Conservation (phyloP, 2,329 filamentous ascomycete species). For the Ophiognomonia clavigignenti-juglandacearum region DNA sequence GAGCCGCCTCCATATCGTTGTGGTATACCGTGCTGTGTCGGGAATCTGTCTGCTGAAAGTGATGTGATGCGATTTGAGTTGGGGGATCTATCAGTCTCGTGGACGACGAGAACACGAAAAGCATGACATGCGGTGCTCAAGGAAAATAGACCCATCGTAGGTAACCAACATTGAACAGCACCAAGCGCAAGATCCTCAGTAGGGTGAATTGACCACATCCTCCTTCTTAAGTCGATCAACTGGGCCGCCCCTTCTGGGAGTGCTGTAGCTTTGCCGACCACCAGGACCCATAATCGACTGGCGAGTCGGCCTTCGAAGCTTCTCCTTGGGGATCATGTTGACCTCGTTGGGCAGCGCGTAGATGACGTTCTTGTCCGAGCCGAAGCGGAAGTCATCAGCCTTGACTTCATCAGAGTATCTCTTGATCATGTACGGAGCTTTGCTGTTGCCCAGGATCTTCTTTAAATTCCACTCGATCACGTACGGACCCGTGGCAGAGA, state of each 20-base stretch:
- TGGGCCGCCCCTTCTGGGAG: slow-evolving; percentile 7
- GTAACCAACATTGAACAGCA: too few relatives aligned
- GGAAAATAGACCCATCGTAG: neutral
- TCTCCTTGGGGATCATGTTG: slow-evolving; percentile 89
- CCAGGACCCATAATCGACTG: slow-evolving; percentile 78
- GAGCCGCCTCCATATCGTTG: neutral
- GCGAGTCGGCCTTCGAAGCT: slow-evolving; percentile 79
- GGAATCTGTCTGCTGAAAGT: neutral
- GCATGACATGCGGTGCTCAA: too few relatives aligned
- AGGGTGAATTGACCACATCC: slow-evolving; percentile 74
- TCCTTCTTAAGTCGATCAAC: slow-evolving; percentile 56
- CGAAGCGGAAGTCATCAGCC: slow-evolving; percentile 97
- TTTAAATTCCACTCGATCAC: slow-evolving; percentile 95
- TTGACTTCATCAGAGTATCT: slow-evolving; percentile 93
- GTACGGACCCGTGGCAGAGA: slow-evolving; percentile 93
- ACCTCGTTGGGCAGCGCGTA: slow-evolving; percentile 96
- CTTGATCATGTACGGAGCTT: slow-evolving; percentile 94
- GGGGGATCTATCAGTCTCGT: neutral
- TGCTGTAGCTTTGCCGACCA: slow-evolving; percentile 40
- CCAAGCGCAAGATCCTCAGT: slow-evolving; percentile 28
- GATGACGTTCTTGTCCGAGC: slow-evolving; percentile 95
- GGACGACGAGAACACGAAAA: neutral
- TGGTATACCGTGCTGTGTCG: neutral
- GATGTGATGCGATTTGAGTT: neutral
- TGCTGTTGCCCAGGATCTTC: slow-evolving; percentile 75